Evolutionary conservation across 1,284 basidiomycete genomes (phyloP), one percentile per base, ranked within the genome.

Genomic region (Tylopilus orsonianus): DNA sequence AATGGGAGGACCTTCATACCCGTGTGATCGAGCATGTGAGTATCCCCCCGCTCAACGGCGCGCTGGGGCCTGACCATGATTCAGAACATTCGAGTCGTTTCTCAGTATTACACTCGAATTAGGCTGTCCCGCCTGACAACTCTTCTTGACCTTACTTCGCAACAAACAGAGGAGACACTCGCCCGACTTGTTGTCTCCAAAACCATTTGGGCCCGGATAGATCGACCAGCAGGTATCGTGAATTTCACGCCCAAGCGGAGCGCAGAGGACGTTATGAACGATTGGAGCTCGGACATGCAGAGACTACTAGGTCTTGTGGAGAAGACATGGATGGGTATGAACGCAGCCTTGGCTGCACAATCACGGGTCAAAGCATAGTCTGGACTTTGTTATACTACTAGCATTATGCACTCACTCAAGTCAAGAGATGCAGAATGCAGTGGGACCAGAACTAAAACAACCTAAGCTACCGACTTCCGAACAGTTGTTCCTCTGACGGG

Each of bases 21-120:
- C 85, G 97, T 14, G 92, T 99, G 26, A 91, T 98, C 51, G 97
- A 99, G 71, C 97, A 99, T 72, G 93, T 95, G 70, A 49, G 90
- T 79, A 19, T 33, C 41, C 41, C 8, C 14, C 14, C 8, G 9
- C 16, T 20, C 29, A 18, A 9, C 6, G 10, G 29, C 9, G 18
- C 9, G 18, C 18, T 22, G 7, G 3, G n/a, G 34, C n/a, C 29
- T 65, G 41, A 63, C 37, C 5, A 12, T 34, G 14, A 35, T 30
- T 6, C 61, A 97, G 93, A 99, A 99, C 67, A 89, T 99, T 60
- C 94, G 97, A 43, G 93, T 97, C 33, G 83, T 99, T 39, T 83
- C 93, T 2, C 75, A 87, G 59, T 99, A 99, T 75, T 99, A 99
- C 72, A 95, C 90, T 8, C 85, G 93, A 50, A 96, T 99, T 62